Conservation (phyloP, 257 asterid genomes). For the Catharanthus roseus region DNA sequence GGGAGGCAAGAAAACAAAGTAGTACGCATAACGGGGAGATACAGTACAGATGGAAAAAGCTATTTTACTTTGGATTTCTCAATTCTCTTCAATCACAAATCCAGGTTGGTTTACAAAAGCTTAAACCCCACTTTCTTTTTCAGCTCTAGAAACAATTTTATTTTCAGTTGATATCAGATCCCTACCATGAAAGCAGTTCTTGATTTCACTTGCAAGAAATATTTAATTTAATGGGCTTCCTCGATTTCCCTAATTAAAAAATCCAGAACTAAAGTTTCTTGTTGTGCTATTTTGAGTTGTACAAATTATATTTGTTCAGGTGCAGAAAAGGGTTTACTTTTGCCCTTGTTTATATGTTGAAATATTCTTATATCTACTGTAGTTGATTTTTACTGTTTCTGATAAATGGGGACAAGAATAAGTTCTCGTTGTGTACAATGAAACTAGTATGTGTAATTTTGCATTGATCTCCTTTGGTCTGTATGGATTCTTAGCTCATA, state of each 20-base stretch:
- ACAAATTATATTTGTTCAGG: slow-evolving; percentile 5
- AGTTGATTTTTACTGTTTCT: slow-evolving; percentile 13
- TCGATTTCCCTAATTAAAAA: not conserved
- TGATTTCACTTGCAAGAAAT: slow-evolving; percentile 6
- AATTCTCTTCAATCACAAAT: not conserved
- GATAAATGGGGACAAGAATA: slow-evolving; percentile 20
- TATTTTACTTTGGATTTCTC: not conserved
- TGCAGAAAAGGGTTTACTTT: slow-evolving; percentile 13
- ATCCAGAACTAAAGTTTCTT: not conserved
- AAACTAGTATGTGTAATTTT: not conserved
- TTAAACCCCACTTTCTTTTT: slow-evolving; percentile 37
- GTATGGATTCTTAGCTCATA: slow-evolving; percentile 28
- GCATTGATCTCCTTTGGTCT: slow-evolving; percentile 23
- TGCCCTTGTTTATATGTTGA: not conserved
- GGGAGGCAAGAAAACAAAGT: not conserved
- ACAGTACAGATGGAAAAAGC: not conserved
- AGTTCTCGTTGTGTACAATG: slow-evolving; percentile 17
- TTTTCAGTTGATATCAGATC: slow-evolving; percentile 12
- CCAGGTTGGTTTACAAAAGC: slow-evolving; percentile 32
- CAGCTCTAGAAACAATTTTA: slow-evolving; percentile 15
- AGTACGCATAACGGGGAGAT: not conserved
- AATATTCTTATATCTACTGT: slow-evolving; percentile 21
- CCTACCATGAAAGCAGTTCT: slow-evolving; percentile 8
- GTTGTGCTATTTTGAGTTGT: not conserved
- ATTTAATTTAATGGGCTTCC: slow-evolving; percentile 4